These are phyloP conservation scores for Sanchytrium tribonematis DNA, from an alignment of 371 early-diverging fungal genomes.

Conservation along the genomic window DNA sequence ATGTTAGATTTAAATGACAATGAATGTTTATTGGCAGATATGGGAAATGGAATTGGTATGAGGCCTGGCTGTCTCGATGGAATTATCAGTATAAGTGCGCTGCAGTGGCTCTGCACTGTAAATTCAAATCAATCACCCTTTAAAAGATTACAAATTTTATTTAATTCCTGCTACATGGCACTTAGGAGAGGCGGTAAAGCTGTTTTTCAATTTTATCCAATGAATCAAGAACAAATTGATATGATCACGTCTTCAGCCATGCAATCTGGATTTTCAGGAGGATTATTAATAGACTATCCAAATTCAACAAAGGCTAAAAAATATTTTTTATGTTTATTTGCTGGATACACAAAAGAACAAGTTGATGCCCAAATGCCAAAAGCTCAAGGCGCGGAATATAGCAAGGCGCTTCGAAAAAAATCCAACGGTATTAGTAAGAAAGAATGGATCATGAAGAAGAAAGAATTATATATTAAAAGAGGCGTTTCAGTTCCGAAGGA, in stretches of 20 bases:
- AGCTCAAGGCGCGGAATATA: slow-evolving; percentile 14
- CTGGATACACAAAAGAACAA: slow-evolving; percentile 32
- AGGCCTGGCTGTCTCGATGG: slow-evolving; percentile 94
- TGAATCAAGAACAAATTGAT: slow-evolving; percentile 78
- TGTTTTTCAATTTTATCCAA: slow-evolving; percentile 96
- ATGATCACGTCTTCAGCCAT: slow-evolving; percentile 62
- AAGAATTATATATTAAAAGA: slow-evolving; percentile 44
- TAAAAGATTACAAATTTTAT: slow-evolving; percentile 60
- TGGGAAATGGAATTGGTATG: slow-evolving; percentile 80
- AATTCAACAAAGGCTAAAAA: slow-evolving; percentile 88
- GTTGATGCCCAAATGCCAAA: slow-evolving; percentile 20
- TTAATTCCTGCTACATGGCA: slow-evolving; percentile 64
- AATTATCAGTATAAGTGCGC: slow-evolving; percentile 83
- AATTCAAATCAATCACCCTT: slow-evolving; percentile 45
- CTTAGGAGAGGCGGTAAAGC: slow-evolving; percentile 67
- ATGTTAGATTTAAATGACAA: slow-evolving; percentile 41
- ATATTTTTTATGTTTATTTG: slow-evolving; percentile 79
- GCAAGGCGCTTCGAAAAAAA: slow-evolving; percentile 12
- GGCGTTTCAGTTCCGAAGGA: slow-evolving; percentile 64
- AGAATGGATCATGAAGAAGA: slow-evolving; percentile 73
- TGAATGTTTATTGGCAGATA: slow-evolving; percentile 76
- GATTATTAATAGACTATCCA: slow-evolving; percentile 84
- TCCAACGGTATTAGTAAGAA: slow-evolving; percentile 39
- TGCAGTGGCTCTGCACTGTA: slow-evolving; percentile 98
- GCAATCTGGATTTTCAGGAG: slow-evolving; percentile 82